phyloP scores from a whole-genome alignment of 805 yeast genomes.

The Ogataea nakhonphanomensis region DNA sequence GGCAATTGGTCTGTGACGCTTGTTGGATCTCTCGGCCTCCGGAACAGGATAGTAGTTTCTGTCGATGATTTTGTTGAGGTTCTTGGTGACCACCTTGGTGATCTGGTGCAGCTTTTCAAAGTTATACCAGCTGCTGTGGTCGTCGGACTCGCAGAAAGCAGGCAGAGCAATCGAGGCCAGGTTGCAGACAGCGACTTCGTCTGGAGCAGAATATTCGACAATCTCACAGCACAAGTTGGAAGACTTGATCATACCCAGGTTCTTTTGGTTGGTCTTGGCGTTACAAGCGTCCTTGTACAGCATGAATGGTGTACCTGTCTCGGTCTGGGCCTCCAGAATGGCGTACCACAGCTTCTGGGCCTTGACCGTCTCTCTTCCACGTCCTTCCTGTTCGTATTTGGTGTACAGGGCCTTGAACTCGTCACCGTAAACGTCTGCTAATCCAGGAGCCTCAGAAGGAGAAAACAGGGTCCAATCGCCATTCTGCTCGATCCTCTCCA shows the following conservation, averaged over 20 bases:
- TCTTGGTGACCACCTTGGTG: slow-evolving; percentile 51
- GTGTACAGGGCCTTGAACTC: slow-evolving; percentile 52
- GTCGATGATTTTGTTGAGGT: slow-evolving; percentile 56
- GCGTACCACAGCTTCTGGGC: slow-evolving; percentile 63
- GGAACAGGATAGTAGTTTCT: slow-evolving; percentile 54
- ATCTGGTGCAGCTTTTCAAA: slow-evolving; percentile 54
- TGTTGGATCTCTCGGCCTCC: slow-evolving; percentile 50
- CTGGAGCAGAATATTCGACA: slow-evolving; percentile 57
- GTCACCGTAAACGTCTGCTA: slow-evolving; percentile 52
- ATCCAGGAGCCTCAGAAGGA: slow-evolving; percentile 57
- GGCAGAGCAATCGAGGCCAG: slow-evolving; percentile 60
- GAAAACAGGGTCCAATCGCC: slow-evolving; percentile 58
- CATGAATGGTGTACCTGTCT: slow-evolving; percentile 65
- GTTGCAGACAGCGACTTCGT: slow-evolving; percentile 60
- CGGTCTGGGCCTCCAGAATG: slow-evolving; percentile 59
- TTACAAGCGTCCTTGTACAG: slow-evolving; percentile 62
- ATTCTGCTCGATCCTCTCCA: slow-evolving; percentile 56
- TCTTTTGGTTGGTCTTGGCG: slow-evolving; percentile 55
- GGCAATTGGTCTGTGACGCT: slow-evolving; percentile 60
- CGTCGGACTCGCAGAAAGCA: slow-evolving; percentile 48
- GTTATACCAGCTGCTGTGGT: slow-evolving; percentile 44
- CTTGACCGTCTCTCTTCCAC: slow-evolving; percentile 47
- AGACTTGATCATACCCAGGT: slow-evolving; percentile 56
- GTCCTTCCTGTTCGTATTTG: slow-evolving; percentile 48
- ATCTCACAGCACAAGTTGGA: slow-evolving; percentile 63